Base-by-base conservation (phyloP, 805 yeast genomes). In the Candida sanyiensis region DNA sequence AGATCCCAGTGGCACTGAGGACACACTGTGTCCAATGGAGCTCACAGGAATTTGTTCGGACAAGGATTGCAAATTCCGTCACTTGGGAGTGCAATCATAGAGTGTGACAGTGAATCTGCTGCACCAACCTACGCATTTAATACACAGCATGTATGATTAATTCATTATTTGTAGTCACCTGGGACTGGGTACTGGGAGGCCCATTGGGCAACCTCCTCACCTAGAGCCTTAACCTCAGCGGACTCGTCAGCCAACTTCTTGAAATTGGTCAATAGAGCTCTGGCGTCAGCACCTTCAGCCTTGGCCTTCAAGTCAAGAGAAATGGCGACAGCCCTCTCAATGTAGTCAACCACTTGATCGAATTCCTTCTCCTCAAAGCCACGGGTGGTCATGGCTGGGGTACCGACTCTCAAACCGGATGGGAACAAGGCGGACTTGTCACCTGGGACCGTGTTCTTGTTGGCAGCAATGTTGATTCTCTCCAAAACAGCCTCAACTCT, bases 321-420 rank as follows among this genome's bases (percentile, higher is more conserved):
- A 59, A 78, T 77, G 52, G 70, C 59, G 46, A 88, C 90, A 31
- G 94, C 87, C 54, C 64, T 68, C 70, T 82, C 88, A 63, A 86
- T 84, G 74, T 79, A 89, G 49, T 71, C 68, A 38, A 80, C 95
- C 54, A 90, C 83, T 58, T 73, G 77, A 54, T 65, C 73, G 64
- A 90, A 93, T 61, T 93, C 97, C 44, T 70, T 80, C 63, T 84
- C 88, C 44, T 88, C 84, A 55, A 88, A 77, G 51, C 98, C 98
- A 71, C 98, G 86, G 43, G 97, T 86, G 48, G 96, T 78, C 97
- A 90, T 90, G 42, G 97, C 97, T 50, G 98, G 98, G 37, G 98
- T 84, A 59, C 98, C 98, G 46, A 90, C 83, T 70, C 98, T 84
- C 49, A 90, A 78, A 63, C 98, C 98, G 55, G 95, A 90, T 61